Evolutionary conservation across 192 early-diverging fungal species (phyloP).

Genomic region (Podila minutissima): DNA sequence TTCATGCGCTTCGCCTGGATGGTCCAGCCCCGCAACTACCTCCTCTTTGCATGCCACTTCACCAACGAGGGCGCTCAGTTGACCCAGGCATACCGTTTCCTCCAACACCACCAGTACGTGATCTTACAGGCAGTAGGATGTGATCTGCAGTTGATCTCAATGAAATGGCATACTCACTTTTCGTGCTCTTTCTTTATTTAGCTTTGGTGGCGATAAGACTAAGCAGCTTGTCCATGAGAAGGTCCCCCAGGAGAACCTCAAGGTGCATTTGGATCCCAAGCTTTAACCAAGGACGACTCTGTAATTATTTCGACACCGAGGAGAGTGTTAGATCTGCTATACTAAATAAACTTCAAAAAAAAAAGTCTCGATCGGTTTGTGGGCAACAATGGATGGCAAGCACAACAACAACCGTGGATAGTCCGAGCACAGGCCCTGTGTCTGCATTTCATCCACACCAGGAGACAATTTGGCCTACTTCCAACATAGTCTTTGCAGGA

Average conservation of each 20-base stretch:
- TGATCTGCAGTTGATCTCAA: too few species aligned
- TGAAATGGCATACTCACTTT: too few species aligned
- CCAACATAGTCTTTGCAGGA: too few species aligned
- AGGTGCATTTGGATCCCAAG: conserved; percentile 43
- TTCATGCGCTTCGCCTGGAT: conserved; percentile 97
- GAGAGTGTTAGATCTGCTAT: background rate
- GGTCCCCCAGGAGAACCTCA: conserved; percentile 13
- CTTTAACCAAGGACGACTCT: conserved; percentile 1
- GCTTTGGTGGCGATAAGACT: conserved; percentile 49
- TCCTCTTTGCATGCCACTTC: conserved; percentile 94
- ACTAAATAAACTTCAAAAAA: background rate
- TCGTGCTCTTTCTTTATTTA: background rate
- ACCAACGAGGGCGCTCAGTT: conserved; percentile 93
- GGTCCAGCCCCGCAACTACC: conserved; percentile 89
- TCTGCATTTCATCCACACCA: too few species aligned
- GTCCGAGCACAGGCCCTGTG: too few species aligned
- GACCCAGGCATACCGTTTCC: conserved; percentile 84
- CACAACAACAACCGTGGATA: too few species aligned
- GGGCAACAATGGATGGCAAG: too few species aligned
- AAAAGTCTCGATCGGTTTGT: too few species aligned
- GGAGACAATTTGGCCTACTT: too few species aligned
- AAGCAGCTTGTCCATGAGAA: background rate
- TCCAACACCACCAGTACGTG: conserved; percentile 79
- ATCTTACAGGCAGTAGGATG: background rate
- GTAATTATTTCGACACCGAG: background rate